Evolutionary conservation across 306 rosid species (phyloP).

Genomic region (Vigna radiata): DNA sequence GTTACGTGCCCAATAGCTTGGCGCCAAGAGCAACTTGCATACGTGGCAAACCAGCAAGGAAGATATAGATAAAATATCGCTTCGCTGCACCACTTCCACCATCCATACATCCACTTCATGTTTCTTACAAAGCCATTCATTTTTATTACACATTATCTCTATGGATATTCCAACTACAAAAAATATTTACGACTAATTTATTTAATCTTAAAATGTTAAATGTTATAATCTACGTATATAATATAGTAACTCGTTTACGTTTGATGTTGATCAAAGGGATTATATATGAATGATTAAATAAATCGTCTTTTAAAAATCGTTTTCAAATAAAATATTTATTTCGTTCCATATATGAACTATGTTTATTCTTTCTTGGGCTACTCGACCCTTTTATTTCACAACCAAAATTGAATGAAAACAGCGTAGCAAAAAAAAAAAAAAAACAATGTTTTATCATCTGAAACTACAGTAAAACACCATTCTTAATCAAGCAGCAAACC

Average conservation of each 20-base stretch:
- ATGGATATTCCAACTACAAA: neutral
- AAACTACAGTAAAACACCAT: neutral
- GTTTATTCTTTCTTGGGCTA: neutral
- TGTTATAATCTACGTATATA: neutral
- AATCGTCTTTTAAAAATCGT: neutral
- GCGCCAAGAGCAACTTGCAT: constrained; percentile 32
- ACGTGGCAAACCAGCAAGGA: constrained; percentile 41
- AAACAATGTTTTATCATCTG: neutral
- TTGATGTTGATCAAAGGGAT: neutral
- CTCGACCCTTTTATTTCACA: neutral
- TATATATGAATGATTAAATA: no score
- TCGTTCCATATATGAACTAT: neutral
- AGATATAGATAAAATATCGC: neutral
- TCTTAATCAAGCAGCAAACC: neutral
- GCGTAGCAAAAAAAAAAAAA: neutral
- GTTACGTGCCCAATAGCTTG: constrained; percentile 38
- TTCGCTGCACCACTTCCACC: constrained; percentile 2
- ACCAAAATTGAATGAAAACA: neutral
- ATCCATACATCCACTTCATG: neutral
- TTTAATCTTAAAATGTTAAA: neutral
- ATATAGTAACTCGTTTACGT: neutral
- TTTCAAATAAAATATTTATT: neutral
- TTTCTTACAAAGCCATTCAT: constrained; percentile 6
- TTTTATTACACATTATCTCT: constrained; percentile 16
- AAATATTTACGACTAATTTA: no score